Base-by-base conservation (phyloP, 768 basidiomycete genomes). In the Goffeauzyma gilvescens region DNA sequence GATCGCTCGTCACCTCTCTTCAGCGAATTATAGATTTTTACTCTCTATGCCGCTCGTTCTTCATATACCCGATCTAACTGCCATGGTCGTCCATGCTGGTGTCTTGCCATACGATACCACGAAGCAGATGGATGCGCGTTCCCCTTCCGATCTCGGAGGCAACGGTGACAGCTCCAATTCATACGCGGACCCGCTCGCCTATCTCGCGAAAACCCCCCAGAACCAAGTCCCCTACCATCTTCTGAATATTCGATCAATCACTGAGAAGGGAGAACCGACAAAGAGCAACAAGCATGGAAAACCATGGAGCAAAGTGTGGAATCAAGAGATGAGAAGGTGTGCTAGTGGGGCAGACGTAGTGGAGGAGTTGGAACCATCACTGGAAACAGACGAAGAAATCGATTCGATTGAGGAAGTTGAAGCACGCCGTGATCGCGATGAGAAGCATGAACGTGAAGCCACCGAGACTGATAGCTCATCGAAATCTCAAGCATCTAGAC, bases 31-130 rank as follows among this genome's bases (percentile, higher is more conserved):
- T 49, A 52, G 67, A n/a, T 95, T 87, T 60, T 70, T 93, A 22
- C 59, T 73, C 23, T 66, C 72, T n/a, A 65, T 86, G 0, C 87
- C 89, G 0, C 66, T 86, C 23, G 68, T 71, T 36, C 66, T 87
- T 6, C 75, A 90, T 56, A 64, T 49, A 13, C 82, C 85, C 0
- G 70, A 71, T 2, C 72, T 79, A 2, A 82, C 89, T 54, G 64
- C 75, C 1, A 76, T 75, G 64, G 69, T 89, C 35, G 81, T 78
- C 1, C 86, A 93, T 51, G 87, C 76, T 1, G 89, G 89, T 5
- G 54, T 90, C 15, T 69, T 95, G 2, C 71, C 85, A 0, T 71
- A 69, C 5, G 75, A 90, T 55, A 78, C 83, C 22, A 58, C 65
- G 14, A 67, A 65, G 18, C 66, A 69, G 40, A 28, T 44, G 13